phyloP scores from a whole-genome alignment of 768 basidiomycete genomes.

The Mycena rosella region DNA sequence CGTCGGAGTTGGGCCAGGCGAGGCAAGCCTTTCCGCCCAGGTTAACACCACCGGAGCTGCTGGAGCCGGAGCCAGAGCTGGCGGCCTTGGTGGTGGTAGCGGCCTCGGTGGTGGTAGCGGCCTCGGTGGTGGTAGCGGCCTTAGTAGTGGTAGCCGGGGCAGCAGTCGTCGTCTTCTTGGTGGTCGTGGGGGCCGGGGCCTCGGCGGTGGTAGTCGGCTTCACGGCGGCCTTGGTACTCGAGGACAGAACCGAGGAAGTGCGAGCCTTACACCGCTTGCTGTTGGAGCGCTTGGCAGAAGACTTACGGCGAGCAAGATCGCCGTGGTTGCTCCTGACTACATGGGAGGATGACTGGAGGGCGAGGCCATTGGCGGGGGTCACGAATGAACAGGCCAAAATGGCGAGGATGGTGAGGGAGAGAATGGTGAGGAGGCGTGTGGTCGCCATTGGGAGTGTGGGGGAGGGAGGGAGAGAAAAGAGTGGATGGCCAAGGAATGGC shows the following conservation, averaged over 20 bases:
- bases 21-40: constrained; percentile 57
- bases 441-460: constrained; percentile 57
- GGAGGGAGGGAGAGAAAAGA: constrained; percentile 40
- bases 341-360: constrained; percentile 51
- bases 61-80: constrained; percentile 1
- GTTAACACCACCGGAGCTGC: constrained; percentile 35
- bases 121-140: constrained; percentile 32
- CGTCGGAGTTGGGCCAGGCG: constrained; percentile 74
- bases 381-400: constrained; percentile 66
- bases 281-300: constrained; percentile 59
- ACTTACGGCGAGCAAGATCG: constrained; percentile 54
- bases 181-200: constrained; percentile 25
- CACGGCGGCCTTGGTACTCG: constrained; percentile 29
- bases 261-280: constrained; percentile 71
- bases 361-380: constrained; percentile 66
- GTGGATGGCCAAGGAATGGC: constrained; percentile 26
- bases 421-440: constrained; percentile 65
- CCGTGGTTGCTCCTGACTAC: constrained; percentile 44
- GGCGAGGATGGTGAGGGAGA: constrained; percentile 71
- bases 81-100: constrained; percentile 27
- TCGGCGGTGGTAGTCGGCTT: constrained; percentile 29
- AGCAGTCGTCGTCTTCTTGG: too few relatives aligned
- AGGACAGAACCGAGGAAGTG: constrained; percentile 50
- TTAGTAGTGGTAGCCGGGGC: too few relatives aligned
- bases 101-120: constrained; percentile 35